Conservation (phyloP, 495 filamentous ascomycete genomes). For the Aspergillus saccharolyticus region DNA sequence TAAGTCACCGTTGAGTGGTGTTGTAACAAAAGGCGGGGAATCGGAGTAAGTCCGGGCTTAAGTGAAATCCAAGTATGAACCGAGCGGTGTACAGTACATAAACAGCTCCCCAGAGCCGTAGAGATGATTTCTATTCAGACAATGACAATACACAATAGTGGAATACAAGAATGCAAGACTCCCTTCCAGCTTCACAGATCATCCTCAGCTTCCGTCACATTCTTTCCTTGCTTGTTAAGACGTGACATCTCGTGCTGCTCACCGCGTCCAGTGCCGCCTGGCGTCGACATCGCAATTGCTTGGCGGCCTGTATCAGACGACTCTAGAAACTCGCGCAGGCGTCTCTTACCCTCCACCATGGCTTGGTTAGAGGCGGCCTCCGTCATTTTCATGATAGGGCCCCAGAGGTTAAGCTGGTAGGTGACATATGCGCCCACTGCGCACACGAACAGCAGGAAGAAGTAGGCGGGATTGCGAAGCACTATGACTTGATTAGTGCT, state of each 20-base stretch:
- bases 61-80: too few species aligned
- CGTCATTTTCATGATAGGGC: conserved; percentile 89
- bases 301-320: conserved; percentile 72
- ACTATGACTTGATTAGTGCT: conserved; percentile 47
- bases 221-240: conserved; percentile 29
- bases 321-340: conserved; percentile 80
- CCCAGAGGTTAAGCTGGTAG: conserved; percentile 89
- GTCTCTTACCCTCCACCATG: conserved; percentile 81
- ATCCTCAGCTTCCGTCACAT: conserved; percentile 32
- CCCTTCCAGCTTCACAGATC: conserved; percentile 29
- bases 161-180: conserved; percentile 17
- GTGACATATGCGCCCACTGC: conserved; percentile 77
- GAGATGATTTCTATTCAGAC: conserved; percentile 7
- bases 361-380: conserved; percentile 85
- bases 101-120: not conserved
- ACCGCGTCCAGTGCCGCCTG: conserved; percentile 19
- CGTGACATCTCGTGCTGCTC: conserved; percentile 47
- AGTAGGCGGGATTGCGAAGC: conserved; percentile 86
- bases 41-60: conserved; percentile 22
- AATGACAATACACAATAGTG: conserved; percentile 16
- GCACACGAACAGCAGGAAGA: conserved; percentile 75
- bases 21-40: not conserved
- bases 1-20: not conserved
- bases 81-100: not conserved
- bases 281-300: conserved; percentile 65